Conservation (phyloP, 2,329 filamentous ascomycete genomes). For the Xylariaceae sp. region DNA sequence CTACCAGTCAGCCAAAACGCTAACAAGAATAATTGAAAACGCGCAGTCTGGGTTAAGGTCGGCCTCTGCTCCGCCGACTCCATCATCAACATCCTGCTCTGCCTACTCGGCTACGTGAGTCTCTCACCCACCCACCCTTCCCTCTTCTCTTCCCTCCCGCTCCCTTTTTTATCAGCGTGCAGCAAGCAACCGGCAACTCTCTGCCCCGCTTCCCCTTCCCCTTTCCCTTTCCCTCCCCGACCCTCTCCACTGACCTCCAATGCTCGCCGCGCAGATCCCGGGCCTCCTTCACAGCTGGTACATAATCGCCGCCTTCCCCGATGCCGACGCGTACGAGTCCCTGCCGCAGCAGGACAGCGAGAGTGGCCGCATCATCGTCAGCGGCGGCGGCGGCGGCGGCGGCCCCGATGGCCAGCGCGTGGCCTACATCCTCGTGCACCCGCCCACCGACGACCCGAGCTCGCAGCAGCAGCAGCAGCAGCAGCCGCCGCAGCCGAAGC, state of each 20-base stretch:
- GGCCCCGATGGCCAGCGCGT: constrained; percentile 30
- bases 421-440: constrained; percentile 69
- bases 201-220: neutral
- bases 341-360: constrained; percentile 48
- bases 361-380: constrained; percentile 31
- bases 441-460: constrained; percentile 25
- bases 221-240: constrained; percentile 16
- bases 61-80: constrained; percentile 90
- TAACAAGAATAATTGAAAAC: too few species aligned
- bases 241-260: constrained; percentile 15
- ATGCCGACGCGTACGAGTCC: constrained; percentile 64
- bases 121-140: too few species aligned
- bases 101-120: constrained; percentile 59
- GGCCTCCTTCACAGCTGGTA: constrained; percentile 96
- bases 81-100: constrained; percentile 90
- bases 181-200: constrained; percentile 12
- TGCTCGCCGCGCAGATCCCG: constrained; percentile 49
- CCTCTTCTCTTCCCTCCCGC: neutral
- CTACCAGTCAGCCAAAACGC: too few species aligned
- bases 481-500: constrained; percentile 24
- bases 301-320: constrained; percentile 87
- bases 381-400: too few species aligned
- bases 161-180: constrained; percentile 12
- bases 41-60: constrained; percentile 95
- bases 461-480: constrained; percentile 18